phyloP scores from a whole-genome alignment of 805 yeast genomes.

The Starmerella bombicola region DNA sequence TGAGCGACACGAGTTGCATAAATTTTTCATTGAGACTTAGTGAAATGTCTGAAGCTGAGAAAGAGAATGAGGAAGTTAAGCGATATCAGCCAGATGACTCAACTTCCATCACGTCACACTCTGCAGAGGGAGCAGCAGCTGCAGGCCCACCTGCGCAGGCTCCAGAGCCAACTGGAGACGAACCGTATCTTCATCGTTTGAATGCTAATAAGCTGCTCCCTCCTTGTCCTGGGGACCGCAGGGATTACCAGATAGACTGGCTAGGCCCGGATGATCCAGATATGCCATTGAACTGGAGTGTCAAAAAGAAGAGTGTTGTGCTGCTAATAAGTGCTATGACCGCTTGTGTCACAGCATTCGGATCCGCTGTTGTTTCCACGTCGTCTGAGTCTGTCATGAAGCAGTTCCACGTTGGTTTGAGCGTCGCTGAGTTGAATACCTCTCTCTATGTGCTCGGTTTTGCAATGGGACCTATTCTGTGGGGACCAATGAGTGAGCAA shows the following conservation, averaged over 20 bases:
- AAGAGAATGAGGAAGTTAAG: neutral
- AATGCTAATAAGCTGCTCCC: constrained; percentile 1
- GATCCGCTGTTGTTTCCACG: constrained; percentile 47
- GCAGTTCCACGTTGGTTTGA: constrained; percentile 47
- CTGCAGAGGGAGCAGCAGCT: too few species aligned
- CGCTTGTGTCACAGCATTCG: constrained; percentile 47
- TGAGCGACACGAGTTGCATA: too few species aligned
- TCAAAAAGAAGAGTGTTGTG: constrained; percentile 1
- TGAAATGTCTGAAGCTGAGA: neutral
- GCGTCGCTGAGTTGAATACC: constrained; percentile 59
- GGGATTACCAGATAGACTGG: constrained; percentile 18
- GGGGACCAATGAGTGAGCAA: constrained; percentile 77
- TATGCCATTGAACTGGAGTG: constrained; percentile 45
- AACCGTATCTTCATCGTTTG: constrained; percentile 2
- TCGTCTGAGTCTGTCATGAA: constrained; percentile 36
- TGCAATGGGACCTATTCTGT: constrained; percentile 78
- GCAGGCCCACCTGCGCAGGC: too few species aligned
- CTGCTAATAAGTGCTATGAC: constrained; percentile 41
- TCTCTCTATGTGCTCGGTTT: constrained; percentile 79
- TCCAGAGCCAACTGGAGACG: too few species aligned
- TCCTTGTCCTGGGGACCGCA: constrained; percentile 6
- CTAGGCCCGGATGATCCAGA: constrained; percentile 35
- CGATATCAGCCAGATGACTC: neutral
- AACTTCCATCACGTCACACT: neutral
- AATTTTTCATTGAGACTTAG: too few species aligned